Base-by-base conservation (phyloP, 495 filamentous ascomycete genomes). In the Penicillium waksmanii region DNA sequence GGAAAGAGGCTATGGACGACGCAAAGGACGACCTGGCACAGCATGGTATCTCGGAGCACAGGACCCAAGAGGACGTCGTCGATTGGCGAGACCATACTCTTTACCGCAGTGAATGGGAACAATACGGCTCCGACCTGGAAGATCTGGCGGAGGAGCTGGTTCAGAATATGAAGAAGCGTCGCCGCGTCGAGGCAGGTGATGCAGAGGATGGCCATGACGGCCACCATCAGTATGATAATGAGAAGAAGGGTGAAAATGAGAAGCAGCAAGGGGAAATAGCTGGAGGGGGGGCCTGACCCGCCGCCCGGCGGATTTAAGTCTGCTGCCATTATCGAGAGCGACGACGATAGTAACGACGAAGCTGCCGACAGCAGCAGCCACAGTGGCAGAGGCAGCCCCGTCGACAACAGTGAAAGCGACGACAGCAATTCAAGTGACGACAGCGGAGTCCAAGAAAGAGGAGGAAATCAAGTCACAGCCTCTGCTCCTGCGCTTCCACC, bases 71-170 rank as follows among this genome's bases (percentile, higher is more conserved):
- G 15, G 73, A 75, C 0, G 40, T 75, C 18, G 58, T 63, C 44
- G 66, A 80, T 33, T 86, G 83, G 83, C 78, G 77, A 25, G 73
- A 77, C 35, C 66, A 66, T 31, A 61, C 72, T 1, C 62, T 82
- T 19, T 81, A 78, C 57, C 72, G 69, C 35, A 75, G 69, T 53
- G 75, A 79, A 27, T 86, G 83, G 83, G 83, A 85, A 65, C 73
- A 71, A 12, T 75, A 77, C 27, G 74, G 76, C 2, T 56, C 63
- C 38, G 73, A 68, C 15, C 49, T 72, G 0, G 56, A 64, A 5
- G 71, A 74, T 31, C 42, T 74, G 1, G 65, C 67, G 5, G 74
- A 72, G 25, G 70, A 73, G 2, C 56, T 82, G 56, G 60, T 55
- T 6, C 60, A 66, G 51, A 73, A 77, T 58, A 64, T 61, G 46